Base-by-base conservation (phyloP, 2,329 filamentous ascomycete species). In the Lachnellula willkommii region DNA sequence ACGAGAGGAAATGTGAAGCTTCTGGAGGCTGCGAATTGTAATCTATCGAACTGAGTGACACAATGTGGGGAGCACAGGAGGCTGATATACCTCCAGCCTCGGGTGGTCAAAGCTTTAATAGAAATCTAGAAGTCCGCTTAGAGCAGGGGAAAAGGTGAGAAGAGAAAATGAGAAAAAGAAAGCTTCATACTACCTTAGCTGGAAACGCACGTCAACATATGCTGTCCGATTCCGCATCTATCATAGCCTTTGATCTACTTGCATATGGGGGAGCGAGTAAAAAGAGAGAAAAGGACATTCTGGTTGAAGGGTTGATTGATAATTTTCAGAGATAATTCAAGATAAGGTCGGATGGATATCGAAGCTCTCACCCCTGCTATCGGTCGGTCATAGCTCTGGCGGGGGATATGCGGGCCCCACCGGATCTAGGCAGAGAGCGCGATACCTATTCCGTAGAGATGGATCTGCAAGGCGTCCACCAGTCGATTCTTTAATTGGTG, bases 321-420 rank as follows among this genome's bases (percentile, higher is more conserved):
- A 51, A 51, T 51, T 32, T 32, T 15, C 17, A 40, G 37, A 40
- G 49, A 51, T 51, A 51, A 51, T 7, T 28, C 26, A 28, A 51
- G 49, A 51, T 51, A 51, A 51, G 49, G 39, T 32, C 49, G 14
- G 24, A 51, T 51, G 32, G 49, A 20, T 42, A 51, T 51, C 22
- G 24, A 37, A 42, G 48, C 48, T 37, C 28, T n/a, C 24, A 48
- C 12, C 46, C 46, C 46, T 48, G 24, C 46, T 22, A n/a, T 36
- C 48, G 48, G 47, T 36, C 48, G 48, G 47, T 28, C 24, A 49
- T 4, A 14, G 35, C 35, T 50, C 39, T 36, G 15, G 46, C 22
- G 47, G 26, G 15, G 17, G 20, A 15, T 20, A 53, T 53, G 52
- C 52, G 36, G 17, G 17, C 20, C 20, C 20, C 20, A 28, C 26